Evolutionary conservation across 441 rosid species (phyloP).

Genomic region (Oxalis stricta): DNA sequence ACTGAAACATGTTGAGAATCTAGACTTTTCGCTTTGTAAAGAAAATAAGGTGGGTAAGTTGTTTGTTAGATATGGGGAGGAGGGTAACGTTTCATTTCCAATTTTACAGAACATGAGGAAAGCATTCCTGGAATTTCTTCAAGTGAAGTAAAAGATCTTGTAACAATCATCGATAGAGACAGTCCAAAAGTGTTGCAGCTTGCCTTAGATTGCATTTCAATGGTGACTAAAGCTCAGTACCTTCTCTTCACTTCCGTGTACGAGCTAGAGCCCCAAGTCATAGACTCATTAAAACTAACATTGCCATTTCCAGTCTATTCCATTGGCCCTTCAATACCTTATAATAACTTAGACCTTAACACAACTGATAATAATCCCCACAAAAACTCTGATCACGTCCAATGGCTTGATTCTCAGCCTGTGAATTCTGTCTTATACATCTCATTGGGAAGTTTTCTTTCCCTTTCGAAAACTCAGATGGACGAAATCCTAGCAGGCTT

Average conservation of each 20-base stretch:
- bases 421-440: slow-evolving; percentile 12
- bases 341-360: slow-evolving; percentile 13
- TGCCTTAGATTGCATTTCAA: slow-evolving; percentile 13
- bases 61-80: neutral
- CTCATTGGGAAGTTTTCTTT: slow-evolving; percentile 17
- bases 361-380: neutral
- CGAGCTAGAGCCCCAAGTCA: slow-evolving; percentile 27
- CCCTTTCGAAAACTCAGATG: slow-evolving; percentile 11
- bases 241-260: slow-evolving; percentile 17
- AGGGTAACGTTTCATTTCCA: neutral
- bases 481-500: slow-evolving; percentile 13
- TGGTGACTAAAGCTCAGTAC: slow-evolving; percentile 12
- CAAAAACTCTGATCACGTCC: neutral
- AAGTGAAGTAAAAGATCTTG: slow-evolving; percentile 10
- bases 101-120: slow-evolving; percentile 8
- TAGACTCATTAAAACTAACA: slow-evolving; percentile 6
- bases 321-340: slow-evolving; percentile 30
- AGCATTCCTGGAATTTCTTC: slow-evolving; percentile 11
- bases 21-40: neutral
- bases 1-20: too few relatives aligned
- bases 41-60: neutral
- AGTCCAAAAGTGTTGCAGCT: slow-evolving; percentile 1
- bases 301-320: slow-evolving; percentile 18
- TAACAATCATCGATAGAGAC: slow-evolving; percentile 3
- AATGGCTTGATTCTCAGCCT: slow-evolving; percentile 16